Evolutionary conservation across 2,329 filamentous ascomycete genomes (phyloP).

Genomic region (Didymella pomorum): DNA sequence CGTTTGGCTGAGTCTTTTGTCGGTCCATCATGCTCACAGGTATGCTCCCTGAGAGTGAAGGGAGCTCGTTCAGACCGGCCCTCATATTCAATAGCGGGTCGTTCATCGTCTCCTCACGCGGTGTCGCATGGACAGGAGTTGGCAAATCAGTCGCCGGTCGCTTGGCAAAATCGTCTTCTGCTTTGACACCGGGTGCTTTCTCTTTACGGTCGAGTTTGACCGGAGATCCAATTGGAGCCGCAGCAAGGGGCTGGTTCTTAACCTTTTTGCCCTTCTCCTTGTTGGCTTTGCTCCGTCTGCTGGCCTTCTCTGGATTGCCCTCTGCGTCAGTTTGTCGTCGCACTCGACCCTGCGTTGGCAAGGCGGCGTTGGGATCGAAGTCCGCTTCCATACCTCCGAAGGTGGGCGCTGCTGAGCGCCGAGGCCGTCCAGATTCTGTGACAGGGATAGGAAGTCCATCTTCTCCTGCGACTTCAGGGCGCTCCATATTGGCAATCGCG

Average conservation of each 20-base stretch:
- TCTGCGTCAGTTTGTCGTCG: slow-evolving; percentile 46
- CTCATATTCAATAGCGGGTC: slow-evolving; percentile 29
- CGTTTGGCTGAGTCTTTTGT: slow-evolving; percentile 41
- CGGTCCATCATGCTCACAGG: slow-evolving; percentile 46
- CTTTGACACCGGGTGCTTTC: slow-evolving; percentile 41
- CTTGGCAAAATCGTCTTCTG: slow-evolving; percentile 45
- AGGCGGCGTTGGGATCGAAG: slow-evolving; percentile 59
- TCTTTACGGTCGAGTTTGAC: slow-evolving; percentile 47
- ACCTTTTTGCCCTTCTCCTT: slow-evolving; percentile 53
- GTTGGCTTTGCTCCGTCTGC: slow-evolving; percentile 53
- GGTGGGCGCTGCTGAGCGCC: slow-evolving; percentile 69
- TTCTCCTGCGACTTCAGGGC: slow-evolving; percentile 50
- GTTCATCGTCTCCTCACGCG: slow-evolving; percentile 40
- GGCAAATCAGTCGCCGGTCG: slow-evolving; percentile 40
- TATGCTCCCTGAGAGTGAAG: slow-evolving; percentile 20
- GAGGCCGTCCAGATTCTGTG: slow-evolving; percentile 60
- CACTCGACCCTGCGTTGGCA: slow-evolving; percentile 46
- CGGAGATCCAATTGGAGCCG: slow-evolving; percentile 47
- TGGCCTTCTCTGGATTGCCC: slow-evolving; percentile 46
- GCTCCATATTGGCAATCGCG: slow-evolving; percentile 62
- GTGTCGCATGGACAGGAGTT: slow-evolving; percentile 34
- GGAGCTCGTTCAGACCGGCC: slow-evolving; percentile 13
- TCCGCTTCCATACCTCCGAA: slow-evolving; percentile 73
- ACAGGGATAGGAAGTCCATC: slow-evolving; percentile 51
- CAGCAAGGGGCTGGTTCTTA: slow-evolving; percentile 53